Conservation (phyloP, 306 rosid genomes). For the Quercus gilva region DNA sequence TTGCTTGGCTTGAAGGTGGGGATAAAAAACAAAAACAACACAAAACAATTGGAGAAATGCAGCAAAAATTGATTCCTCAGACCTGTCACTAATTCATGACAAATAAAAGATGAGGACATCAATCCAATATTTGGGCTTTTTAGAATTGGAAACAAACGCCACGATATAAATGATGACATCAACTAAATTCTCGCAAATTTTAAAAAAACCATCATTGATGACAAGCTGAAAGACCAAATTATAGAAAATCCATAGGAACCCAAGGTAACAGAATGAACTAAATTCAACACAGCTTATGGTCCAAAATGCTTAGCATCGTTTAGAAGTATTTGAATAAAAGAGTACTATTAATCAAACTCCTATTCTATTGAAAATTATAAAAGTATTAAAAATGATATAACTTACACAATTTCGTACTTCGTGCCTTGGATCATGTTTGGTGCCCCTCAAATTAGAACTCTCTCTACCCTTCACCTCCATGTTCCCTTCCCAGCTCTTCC, state of each 20-base stretch:
- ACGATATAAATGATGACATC: background rate
- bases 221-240: background rate
- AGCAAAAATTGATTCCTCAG: background rate
- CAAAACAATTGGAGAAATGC: background rate
- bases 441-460: constrained; percentile 48
- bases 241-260: background rate
- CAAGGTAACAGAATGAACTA: background rate
- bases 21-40: background rate
- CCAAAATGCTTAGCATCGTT: background rate
- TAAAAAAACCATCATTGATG: background rate
- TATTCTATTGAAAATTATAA: background rate
- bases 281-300: background rate
- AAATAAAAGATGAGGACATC: background rate
- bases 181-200: background rate
- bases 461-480: constrained; percentile 73
- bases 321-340: background rate
- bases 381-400: constrained; percentile 12
- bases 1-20: background rate
- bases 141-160: background rate
- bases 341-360: background rate
- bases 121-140: background rate
- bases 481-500: constrained; percentile 99
- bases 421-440: constrained; percentile 62
- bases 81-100: background rate
- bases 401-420: constrained; percentile 71